phyloP scores from a whole-genome alignment of 441 rosid genomes.

The Adansonia madagascariensis region DNA sequence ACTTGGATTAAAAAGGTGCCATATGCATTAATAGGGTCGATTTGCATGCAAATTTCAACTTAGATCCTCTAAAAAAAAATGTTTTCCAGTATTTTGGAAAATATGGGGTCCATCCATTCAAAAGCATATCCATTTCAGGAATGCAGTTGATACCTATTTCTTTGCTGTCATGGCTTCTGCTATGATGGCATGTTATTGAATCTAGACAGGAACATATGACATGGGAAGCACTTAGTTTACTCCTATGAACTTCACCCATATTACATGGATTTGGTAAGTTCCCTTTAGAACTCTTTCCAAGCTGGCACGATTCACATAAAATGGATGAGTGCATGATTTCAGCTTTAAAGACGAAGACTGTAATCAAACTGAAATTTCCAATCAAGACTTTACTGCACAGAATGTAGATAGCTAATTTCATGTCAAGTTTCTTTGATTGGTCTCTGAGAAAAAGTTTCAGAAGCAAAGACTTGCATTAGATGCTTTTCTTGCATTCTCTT shows the following conservation, averaged over 20 bases:
- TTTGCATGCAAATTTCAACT: background rate
- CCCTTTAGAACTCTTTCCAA: background rate
- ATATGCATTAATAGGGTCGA: background rate
- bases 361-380: background rate
- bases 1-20: background rate
- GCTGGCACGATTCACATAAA: background rate
- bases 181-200: background rate
- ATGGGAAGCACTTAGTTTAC: background rate
- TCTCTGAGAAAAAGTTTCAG: too few species aligned
- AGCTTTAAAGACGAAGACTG: background rate
- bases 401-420: too few species aligned
- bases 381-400: too few species aligned
- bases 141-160: background rate
- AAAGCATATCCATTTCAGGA: background rate
- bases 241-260: background rate
- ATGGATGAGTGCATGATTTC: background rate
- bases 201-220: background rate
- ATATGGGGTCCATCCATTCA: background rate
- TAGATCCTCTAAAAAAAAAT: background rate
- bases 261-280: background rate
- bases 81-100: background rate
- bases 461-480: background rate
- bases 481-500: too few species aligned
- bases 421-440: too few species aligned
- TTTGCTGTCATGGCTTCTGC: background rate